These are phyloP conservation scores for Trichoderma erinaceum DNA, from an alignment of 495 filamentous ascomycete species.

Conservation along the genomic window DNA sequence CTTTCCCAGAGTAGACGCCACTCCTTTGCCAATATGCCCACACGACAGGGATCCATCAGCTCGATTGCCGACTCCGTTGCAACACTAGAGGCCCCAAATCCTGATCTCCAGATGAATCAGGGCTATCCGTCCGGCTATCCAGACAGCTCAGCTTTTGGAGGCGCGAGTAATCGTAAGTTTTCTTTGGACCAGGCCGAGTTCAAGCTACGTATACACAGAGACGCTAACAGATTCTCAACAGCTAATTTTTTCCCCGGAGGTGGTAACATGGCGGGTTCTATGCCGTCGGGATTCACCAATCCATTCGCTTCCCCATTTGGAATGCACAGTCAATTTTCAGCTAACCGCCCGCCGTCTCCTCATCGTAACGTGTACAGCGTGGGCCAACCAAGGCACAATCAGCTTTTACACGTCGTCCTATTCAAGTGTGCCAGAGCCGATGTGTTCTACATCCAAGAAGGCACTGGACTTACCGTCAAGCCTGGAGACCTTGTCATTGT, in stretches of 20 bases:
- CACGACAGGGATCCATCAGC: slow-evolving; percentile 62
- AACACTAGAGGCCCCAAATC: slow-evolving; percentile 36
- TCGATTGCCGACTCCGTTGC: slow-evolving; percentile 52
- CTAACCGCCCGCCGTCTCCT: slow-evolving; percentile 47
- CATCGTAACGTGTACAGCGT: slow-evolving; percentile 56
- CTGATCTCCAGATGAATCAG: slow-evolving; percentile 34
- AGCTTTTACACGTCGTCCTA: slow-evolving; percentile 83
- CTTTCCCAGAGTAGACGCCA: slow-evolving; percentile 84
- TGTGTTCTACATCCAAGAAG: slow-evolving; percentile 94
- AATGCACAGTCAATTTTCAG: slow-evolving; percentile 48
- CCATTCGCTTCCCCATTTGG: slow-evolving; percentile 37
- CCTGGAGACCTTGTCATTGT: slow-evolving; percentile 92
- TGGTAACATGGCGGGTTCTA: slow-evolving; percentile 30
- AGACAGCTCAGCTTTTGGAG: slow-evolving; percentile 30
- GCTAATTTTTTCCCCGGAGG: slow-evolving; percentile 44
- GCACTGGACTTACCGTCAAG: slow-evolving; percentile 84
- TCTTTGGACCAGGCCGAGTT: background rate
- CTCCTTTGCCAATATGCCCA: slow-evolving; percentile 80
- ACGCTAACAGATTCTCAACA: slow-evolving; percentile 25
- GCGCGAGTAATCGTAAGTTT: slow-evolving; percentile 32
- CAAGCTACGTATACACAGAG: background rate
- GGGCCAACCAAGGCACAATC: slow-evolving; percentile 66
- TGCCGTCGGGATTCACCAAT: slow-evolving; percentile 32
- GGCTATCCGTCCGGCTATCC: slow-evolving; percentile 30
- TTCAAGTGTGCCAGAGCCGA: slow-evolving; percentile 95